Evolutionary conservation across 306 rosid genomes (phyloP).

Genomic region (Pueraria montana): DNA sequence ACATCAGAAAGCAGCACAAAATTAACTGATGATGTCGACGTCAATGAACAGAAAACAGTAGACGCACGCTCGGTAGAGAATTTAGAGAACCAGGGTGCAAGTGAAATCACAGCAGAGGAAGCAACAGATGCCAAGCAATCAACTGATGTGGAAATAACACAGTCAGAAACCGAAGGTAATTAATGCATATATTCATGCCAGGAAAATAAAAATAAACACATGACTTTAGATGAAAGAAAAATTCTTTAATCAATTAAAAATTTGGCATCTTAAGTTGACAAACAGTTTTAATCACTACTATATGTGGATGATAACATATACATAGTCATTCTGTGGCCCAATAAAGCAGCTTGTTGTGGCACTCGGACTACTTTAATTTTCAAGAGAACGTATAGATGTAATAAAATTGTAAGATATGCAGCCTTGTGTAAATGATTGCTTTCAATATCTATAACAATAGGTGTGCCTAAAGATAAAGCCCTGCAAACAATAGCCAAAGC

Average conservation of each 20-base stretch:
- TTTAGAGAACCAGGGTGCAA: neutral
- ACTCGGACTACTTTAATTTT: neutral
- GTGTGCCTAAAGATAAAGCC: neutral
- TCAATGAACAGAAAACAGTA: neutral
- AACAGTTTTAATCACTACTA: neutral
- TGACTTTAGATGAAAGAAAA: neutral
- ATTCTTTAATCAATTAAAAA: neutral
- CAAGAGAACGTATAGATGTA: neutral
- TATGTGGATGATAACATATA: neutral
- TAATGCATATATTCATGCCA: neutral
- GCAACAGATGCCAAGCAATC: neutral
- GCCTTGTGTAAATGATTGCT: neutral
- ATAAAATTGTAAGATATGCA: neutral
- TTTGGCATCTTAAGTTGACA: neutral
- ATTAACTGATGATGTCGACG: neutral
- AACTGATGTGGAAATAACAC: neutral
- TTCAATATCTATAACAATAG: neutral
- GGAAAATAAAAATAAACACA: neutral
- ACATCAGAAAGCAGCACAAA: neutral
- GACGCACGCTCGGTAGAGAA: neutral
- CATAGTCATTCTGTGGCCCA: neutral
- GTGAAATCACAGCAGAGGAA: neutral
- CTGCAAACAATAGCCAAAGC: neutral
- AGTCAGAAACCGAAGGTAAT: neutral
- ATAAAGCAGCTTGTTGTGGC: neutral